These are phyloP conservation scores for Orbilia ellipsospora DNA, from an alignment of 2,329 filamentous ascomycete genomes.

Conservation along the genomic window DNA sequence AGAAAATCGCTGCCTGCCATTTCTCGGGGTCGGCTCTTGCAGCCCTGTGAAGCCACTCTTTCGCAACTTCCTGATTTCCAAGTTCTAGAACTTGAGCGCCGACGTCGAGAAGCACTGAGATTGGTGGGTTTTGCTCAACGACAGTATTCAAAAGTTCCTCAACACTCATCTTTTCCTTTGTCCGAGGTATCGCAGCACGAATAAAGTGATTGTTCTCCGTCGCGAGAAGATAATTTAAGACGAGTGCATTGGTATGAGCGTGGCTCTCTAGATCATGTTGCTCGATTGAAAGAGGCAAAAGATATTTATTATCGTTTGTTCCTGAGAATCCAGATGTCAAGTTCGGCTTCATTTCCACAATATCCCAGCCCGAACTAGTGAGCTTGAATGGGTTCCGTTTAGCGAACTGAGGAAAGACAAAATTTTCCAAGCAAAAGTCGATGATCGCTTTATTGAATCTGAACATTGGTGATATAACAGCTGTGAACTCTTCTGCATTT, in stretches of 20 bases:
- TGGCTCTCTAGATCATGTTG: constrained; percentile 70
- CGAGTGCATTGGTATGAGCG: constrained; percentile 74
- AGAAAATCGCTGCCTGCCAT: constrained; percentile 68
- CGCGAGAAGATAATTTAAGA: constrained; percentile 71
- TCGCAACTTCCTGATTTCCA: constrained; percentile 69
- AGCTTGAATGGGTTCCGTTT: constrained; percentile 74
- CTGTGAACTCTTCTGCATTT: constrained; percentile 66
- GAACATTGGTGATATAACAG: constrained; percentile 68
- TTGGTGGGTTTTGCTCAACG: constrained; percentile 61
- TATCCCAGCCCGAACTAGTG: constrained; percentile 75
- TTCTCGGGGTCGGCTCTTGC: constrained; percentile 16
- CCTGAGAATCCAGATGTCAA: constrained; percentile 76
- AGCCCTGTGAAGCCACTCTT: constrained; percentile 66
- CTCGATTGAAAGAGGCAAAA: constrained; percentile 69
- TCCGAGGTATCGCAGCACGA: constrained; percentile 19
- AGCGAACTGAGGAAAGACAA: constrained; percentile 72
- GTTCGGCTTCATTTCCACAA: constrained; percentile 66
- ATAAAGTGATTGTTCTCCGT: constrained; percentile 65
- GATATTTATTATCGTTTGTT: constrained; percentile 72
- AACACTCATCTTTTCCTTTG: constrained; percentile 55
- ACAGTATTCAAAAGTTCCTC: constrained; percentile 66
- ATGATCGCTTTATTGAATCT: constrained; percentile 68
- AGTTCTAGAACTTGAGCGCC: constrained; percentile 77
- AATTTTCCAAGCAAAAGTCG: constrained; percentile 71
- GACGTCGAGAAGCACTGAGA: constrained; percentile 75